Percentiles rank a stretch among this genome's conserved stretches.
These are phyloP conservation scores for Teratosphaeria nubilosa DNA, from an alignment of 2,329 filamentous ascomycete genomes.

Conservation along the genomic window DNA sequence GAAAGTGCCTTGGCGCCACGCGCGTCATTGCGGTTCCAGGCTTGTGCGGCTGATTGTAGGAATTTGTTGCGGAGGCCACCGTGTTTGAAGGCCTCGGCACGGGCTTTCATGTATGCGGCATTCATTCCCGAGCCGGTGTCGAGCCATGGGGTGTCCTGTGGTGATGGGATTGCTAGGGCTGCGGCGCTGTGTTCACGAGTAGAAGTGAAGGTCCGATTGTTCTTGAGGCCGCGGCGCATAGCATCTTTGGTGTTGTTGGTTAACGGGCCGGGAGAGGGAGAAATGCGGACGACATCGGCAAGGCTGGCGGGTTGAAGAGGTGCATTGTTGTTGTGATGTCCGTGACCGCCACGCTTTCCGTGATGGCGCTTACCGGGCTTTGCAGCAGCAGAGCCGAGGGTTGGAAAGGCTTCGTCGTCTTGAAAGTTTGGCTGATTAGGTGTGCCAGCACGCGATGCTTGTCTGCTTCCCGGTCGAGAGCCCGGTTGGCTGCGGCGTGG, in stretches of 20 bases:
- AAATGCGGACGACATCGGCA: slow-evolving; percentile 92
- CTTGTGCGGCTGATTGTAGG: slow-evolving; percentile 89
- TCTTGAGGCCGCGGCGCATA: slow-evolving; percentile 44
- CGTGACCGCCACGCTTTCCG: slow-evolving; percentile 78
- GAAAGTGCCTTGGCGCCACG: slow-evolving; percentile 91
- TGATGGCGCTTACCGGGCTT: slow-evolving; percentile 86
- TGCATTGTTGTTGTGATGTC: slow-evolving; percentile 54
- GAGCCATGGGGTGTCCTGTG: slow-evolving; percentile 90
- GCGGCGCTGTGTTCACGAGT: slow-evolving; percentile 41
- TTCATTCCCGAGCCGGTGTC: slow-evolving; percentile 88
- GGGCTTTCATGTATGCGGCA: slow-evolving; percentile 86
- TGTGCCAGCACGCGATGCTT: slow-evolving; percentile 54
- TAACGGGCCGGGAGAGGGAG: slow-evolving; percentile 58
- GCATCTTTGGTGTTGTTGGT: slow-evolving; percentile 37
- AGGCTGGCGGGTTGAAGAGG: slow-evolving; percentile 56
- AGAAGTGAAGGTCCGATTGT: slow-evolving; percentile 56
- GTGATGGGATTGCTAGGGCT: slow-evolving; percentile 72
- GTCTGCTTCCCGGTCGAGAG: slow-evolving; percentile 76
- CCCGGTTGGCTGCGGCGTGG: slow-evolving; percentile 30
- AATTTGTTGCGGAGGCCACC: slow-evolving; percentile 96
- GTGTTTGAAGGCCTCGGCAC: slow-evolving; percentile 93
- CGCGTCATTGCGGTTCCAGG: slow-evolving; percentile 96
- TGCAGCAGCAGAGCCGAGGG: slow-evolving; percentile 62
- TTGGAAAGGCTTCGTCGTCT: slow-evolving; percentile 91
- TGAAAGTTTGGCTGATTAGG: slow-evolving; percentile 59